These are phyloP conservation scores for Neurospora hispaniola DNA, from an alignment of 495 filamentous ascomycete genomes.

Conservation along the genomic window DNA sequence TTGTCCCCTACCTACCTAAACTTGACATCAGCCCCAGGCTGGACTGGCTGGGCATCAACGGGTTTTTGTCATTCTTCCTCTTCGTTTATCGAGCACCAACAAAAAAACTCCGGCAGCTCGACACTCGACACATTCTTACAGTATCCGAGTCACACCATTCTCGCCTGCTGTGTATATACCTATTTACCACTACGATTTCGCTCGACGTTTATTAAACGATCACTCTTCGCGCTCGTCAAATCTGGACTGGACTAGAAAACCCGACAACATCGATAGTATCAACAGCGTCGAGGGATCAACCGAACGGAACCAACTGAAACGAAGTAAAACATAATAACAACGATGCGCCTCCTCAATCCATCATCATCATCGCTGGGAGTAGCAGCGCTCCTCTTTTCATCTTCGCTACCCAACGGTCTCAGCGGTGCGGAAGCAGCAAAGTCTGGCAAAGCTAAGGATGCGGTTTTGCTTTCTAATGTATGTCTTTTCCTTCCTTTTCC, in stretches of 20 bases:
- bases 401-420: not conserved
- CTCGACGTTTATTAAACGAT: not conserved
- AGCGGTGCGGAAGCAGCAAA: not conserved
- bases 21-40: not conserved
- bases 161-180: not conserved
- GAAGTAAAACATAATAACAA: not conserved
- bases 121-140: not conserved
- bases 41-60: not conserved
- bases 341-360: not conserved
- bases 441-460: not conserved
- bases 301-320: not conserved
- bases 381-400: not conserved
- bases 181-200: not conserved
- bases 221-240: not conserved
- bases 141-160: not conserved
- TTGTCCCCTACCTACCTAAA: not conserved
- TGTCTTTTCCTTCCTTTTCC: not conserved
- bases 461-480: not conserved
- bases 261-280: not conserved
- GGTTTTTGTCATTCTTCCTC: not conserved
- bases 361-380: not conserved
- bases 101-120: not conserved
- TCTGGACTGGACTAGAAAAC: not conserved
- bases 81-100: not conserved
- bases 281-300: not conserved